Percentiles rank a stretch among this genome's conserved stretches.
Conservation (phyloP, 345 rosid species). For the Melastoma malabathricum region DNA sequence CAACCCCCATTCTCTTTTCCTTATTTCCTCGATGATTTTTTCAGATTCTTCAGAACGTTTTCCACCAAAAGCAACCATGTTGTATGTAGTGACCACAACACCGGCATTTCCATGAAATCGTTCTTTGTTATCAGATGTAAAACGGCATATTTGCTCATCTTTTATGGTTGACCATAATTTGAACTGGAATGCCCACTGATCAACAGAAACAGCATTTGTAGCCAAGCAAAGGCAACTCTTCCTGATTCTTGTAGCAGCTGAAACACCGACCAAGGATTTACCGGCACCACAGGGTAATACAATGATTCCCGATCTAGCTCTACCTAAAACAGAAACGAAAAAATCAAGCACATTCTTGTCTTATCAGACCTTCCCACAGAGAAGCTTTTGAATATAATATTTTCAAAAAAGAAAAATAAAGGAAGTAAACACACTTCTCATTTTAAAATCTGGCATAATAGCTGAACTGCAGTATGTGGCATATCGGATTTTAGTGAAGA, state of each 20-base stretch:
- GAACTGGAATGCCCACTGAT: conserved; percentile 97
- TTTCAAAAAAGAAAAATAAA: too few relatives aligned
- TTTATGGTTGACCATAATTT: conserved; percentile 82
- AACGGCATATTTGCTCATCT: conserved; percentile 84
- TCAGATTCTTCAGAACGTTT: conserved; percentile 95
- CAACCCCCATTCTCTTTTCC: conserved; percentile 97
- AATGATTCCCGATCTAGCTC: conserved; percentile 97
- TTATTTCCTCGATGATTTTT: conserved; percentile 88
- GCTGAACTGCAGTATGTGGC: too few relatives aligned
- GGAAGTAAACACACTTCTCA: too few relatives aligned
- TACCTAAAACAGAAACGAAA: conserved; percentile 35
- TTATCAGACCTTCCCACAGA: background rate
- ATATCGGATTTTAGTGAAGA: too few relatives aligned
- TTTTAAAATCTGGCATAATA: too few relatives aligned
- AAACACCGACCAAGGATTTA: conserved; percentile 91
- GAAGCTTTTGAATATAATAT: background rate
- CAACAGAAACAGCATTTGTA: conserved; percentile 96
- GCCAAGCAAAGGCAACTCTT: conserved; percentile 98
- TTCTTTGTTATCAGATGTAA: conserved; percentile 97
- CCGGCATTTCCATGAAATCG: conserved; percentile 94
- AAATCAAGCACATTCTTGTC: background rate
- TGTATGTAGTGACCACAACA: conserved; percentile 92
- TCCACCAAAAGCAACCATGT: conserved; percentile 98
- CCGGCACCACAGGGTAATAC: conserved; percentile 99
- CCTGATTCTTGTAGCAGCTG: conserved; percentile 80